Percentiles rank a stretch among this genome's conserved stretches.
phyloP scores from a whole-genome alignment of 345 rosid genomes.

The Linum trigynum region DNA sequence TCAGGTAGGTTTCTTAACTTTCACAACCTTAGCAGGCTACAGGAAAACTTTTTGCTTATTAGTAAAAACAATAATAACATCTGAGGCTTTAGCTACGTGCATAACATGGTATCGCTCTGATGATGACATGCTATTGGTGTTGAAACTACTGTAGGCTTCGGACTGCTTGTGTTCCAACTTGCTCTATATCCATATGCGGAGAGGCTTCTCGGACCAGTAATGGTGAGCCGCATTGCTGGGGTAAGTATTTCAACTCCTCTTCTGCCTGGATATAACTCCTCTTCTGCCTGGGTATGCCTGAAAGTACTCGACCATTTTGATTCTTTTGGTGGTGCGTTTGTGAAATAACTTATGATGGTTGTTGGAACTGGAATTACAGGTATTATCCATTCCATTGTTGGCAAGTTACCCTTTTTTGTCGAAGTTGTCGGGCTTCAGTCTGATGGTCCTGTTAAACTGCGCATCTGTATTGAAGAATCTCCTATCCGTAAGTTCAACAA shows the following conservation, averaged over 20 bases:
- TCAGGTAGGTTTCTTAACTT: constrained; percentile 27
- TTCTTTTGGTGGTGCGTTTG: neutral
- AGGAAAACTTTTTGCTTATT: too few species aligned
- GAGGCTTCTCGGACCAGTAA: constrained; percentile 35
- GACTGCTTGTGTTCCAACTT: constrained; percentile 43
- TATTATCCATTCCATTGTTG: constrained; percentile 30
- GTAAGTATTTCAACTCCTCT: constrained; percentile 17
- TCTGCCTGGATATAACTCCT: neutral
- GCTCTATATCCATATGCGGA: constrained; percentile 35
- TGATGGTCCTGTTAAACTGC: constrained; percentile 24
- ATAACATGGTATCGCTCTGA: neutral
- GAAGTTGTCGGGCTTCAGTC: constrained; percentile 26
- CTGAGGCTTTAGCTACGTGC: neutral
- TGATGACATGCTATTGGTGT: neutral
- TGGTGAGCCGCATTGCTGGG: constrained; percentile 35
- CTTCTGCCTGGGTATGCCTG: neutral
- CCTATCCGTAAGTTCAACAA: constrained; percentile 29
- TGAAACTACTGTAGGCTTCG: constrained; percentile 25
- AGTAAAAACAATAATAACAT: too few species aligned
- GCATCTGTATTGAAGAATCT: constrained; percentile 42
- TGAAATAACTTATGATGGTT: neutral
- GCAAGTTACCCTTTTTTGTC: constrained; percentile 37
- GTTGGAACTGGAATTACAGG: constrained; percentile 17
- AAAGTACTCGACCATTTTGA: neutral
- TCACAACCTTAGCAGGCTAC: too few species aligned